Evolutionary conservation across 1,284 basidiomycete species (phyloP).

Genomic region (Volvariella volvacea): DNA sequence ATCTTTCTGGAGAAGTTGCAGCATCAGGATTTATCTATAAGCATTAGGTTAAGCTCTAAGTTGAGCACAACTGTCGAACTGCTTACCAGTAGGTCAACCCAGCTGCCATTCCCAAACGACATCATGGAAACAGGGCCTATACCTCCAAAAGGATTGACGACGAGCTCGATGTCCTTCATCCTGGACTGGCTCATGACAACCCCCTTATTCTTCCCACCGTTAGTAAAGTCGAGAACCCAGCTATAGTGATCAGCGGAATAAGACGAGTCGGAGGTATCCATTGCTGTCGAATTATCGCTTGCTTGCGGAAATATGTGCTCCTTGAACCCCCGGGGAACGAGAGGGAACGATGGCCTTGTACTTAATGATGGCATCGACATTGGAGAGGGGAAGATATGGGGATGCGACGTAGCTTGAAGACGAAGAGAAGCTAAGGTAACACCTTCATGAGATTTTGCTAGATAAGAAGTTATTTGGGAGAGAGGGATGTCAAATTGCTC

Average conservation of each 20-base stretch:
- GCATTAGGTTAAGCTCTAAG: conserved; percentile 1
- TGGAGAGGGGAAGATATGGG: conserved; percentile 31
- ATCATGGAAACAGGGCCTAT: conserved; percentile 42
- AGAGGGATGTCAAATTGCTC: conserved; percentile 45
- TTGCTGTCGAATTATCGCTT: conserved; percentile 19
- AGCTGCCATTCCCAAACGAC: conserved; percentile 49
- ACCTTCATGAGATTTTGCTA: conserved; percentile 39
- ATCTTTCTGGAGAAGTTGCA: conserved; percentile 41
- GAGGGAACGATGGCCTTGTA: conserved; percentile 38
- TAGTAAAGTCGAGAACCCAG: conserved; percentile 71
- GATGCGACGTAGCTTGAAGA: conserved; percentile 33
- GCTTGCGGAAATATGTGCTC: conserved; percentile 46
- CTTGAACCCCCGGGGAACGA: conserved; percentile 32
- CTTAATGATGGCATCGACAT: conserved; percentile 37
- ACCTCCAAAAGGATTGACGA: conserved; percentile 50
- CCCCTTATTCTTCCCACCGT: conserved; percentile 43
- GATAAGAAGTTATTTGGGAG: conserved; percentile 35
- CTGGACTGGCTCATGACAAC: conserved; percentile 65
- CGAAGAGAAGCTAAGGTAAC: conserved; percentile 51
- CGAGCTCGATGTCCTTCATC: conserved; percentile 59
- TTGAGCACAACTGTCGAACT: background rate
- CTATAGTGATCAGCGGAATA: conserved; percentile 26
- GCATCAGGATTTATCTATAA: conserved; percentile 39
- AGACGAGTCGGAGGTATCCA: conserved; percentile 13
- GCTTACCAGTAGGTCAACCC: conserved; percentile 64